Percentiles rank a stretch among this genome's conserved stretches.
Evolutionary conservation across 208 protist species (phyloP).

Genomic region (Crithidia acanthocephali): DNA sequence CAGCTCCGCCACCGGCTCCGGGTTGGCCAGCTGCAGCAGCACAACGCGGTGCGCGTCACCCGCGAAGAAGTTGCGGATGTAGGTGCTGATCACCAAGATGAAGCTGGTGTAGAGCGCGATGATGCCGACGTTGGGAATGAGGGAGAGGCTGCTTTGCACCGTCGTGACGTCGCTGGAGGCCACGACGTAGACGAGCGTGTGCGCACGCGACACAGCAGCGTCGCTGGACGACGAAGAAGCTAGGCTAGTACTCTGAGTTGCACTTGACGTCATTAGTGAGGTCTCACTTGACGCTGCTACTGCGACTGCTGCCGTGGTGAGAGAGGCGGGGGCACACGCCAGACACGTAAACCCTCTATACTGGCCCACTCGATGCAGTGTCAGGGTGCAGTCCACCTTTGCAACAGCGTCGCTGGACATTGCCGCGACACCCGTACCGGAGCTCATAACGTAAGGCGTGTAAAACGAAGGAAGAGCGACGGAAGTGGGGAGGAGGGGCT

Average conservation of each 20-base stretch:
- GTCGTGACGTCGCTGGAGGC: constrained; percentile 45
- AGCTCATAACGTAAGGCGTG: constrained; percentile 30
- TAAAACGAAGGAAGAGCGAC: constrained; percentile 24
- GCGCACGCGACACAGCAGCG: neutral
- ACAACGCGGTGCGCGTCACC: constrained; percentile 57
- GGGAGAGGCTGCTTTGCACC: constrained; percentile 40
- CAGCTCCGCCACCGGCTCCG: constrained; percentile 54
- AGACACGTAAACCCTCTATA: constrained; percentile 26
- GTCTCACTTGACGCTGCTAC: neutral
- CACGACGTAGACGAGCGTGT: constrained; percentile 33
- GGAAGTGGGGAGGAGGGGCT: neutral
- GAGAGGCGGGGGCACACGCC: neutral
- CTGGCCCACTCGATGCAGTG: constrained; percentile 20
- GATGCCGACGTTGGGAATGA: constrained; percentile 65
- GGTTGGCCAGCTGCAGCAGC: constrained; percentile 59
- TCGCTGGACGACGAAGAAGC: neutral
- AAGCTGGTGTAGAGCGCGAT: constrained; percentile 86
- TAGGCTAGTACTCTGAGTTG: neutral
- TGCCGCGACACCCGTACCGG: neutral
- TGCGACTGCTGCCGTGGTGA: neutral
- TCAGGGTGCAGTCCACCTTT: constrained; percentile 19
- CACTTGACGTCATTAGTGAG: too few relatives aligned
- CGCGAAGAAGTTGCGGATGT: constrained; percentile 56
- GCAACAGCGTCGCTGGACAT: neutral
- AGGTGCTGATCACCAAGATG: constrained; percentile 62